phyloP scores from a whole-genome alignment of 1,284 basidiomycete genomes.

The Melampsora abietis-canadensis region DNA sequence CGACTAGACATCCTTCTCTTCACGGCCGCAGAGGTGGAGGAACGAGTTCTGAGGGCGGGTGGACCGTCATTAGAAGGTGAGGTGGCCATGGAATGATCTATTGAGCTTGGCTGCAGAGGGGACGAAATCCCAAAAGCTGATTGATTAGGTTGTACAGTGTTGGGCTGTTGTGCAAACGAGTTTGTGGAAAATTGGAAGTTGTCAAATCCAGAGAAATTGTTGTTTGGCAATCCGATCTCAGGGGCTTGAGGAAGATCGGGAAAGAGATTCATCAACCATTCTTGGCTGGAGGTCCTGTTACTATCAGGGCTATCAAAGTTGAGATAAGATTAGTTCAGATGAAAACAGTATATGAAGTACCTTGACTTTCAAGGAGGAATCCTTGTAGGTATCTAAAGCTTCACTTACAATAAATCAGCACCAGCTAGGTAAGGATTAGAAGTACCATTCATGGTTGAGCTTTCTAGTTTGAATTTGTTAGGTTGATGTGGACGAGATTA shows the following conservation, averaged over 20 bases:
- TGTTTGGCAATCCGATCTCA: background rate
- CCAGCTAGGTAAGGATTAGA: background rate
- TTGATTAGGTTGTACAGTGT: no score
- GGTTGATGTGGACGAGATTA: background rate
- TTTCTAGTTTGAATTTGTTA: background rate
- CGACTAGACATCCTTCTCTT: no score
- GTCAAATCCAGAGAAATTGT: background rate
- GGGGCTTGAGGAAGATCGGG: background rate
- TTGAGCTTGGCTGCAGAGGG: background rate
- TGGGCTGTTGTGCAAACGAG: no score
- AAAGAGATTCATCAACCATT: slow-evolving; percentile 2
- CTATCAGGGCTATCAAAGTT: background rate
- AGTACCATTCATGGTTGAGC: background rate
- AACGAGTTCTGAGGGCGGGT: slow-evolving; percentile 1
- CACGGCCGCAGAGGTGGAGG: background rate
- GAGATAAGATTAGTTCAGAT: no score
- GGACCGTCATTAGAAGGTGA: background rate
- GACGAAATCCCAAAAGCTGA: background rate
- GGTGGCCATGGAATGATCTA: background rate
- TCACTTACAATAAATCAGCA: background rate
- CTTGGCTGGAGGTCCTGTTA: background rate
- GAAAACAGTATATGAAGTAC: no score
- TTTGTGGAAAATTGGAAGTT: background rate
- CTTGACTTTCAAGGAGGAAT: no score
- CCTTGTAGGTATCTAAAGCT: no score